Base-by-base conservation (phyloP, 495 filamentous ascomycete species). In the Clohesyomyces aquaticus region DNA sequence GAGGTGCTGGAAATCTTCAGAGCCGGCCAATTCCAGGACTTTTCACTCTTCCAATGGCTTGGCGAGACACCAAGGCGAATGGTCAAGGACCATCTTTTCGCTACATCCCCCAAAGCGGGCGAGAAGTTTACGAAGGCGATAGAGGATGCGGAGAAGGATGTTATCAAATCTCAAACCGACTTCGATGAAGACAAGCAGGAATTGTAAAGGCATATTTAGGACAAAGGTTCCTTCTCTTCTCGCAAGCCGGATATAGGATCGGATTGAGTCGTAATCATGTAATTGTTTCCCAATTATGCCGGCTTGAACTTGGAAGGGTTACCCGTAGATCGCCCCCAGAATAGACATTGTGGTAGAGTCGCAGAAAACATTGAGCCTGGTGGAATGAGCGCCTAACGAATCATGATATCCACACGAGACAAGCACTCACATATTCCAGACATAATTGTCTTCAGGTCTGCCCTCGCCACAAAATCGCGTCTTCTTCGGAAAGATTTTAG, bases 41-140 rank as follows among this genome's bases (percentile, higher is more conserved):
- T 89, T 66, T 85, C 81, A 3, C 75, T 88, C 16, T 85, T 86
- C 69, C 85, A 89, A 72, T 89, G 86, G 87, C 70, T 89, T 67
- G 86, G 85, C 3, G 82, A 86, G 76, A 87, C 85, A 14, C 87
- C 86, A 22, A 75, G 79, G 71, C 71, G 80, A 43, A 76, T 86
- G 74, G 85, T 88, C 22, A 77, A 78, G 22, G 86, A 88, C 50
- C 81, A 85, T 65, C 55, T 89, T 16, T 89, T 88, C 70, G 68
- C 76, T 25, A 75, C 77, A 22, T 81, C 87, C 60, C 73, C 77
- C 16, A 75, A 82, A 67, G 77, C 77, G 0, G 83, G 81, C 16
- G 74, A 82, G 65, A 80, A 77, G 56, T 88, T 88, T 63, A 73
- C 80, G 73, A 72, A 80, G 43, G 75, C 78, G 61, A 77, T 88